Evolutionary conservation across 1,284 basidiomycete species (phyloP).

Genomic region (Papiliotrema terrestris): DNA sequence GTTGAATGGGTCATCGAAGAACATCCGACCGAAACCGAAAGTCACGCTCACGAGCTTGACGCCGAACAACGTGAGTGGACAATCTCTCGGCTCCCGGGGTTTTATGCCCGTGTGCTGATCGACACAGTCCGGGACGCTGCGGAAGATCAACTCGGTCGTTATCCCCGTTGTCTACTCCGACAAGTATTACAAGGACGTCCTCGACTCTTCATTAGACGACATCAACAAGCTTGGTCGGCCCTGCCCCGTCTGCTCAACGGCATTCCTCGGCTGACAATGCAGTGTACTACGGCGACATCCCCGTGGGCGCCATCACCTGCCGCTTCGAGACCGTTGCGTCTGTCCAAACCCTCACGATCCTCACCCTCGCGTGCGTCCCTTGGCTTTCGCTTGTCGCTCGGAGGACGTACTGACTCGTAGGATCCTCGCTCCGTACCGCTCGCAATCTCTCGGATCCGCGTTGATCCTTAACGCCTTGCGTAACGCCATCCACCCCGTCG

Average conservation of each 20-base stretch:
- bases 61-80: conserved; percentile 46
- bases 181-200: conserved; percentile 47
- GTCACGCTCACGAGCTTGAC: conserved; percentile 49
- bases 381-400: background rate
- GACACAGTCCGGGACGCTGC: conserved; percentile 46
- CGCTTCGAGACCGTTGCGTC: conserved; percentile 33
- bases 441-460: conserved; percentile 43
- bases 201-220: conserved; percentile 42
- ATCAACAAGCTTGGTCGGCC: conserved; percentile 48
- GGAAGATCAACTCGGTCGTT: conserved; percentile 46
- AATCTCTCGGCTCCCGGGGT: background rate
- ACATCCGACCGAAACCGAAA: conserved; percentile 41
- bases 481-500: conserved; percentile 36
- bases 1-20: conserved; percentile 22
- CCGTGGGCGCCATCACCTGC: conserved; percentile 45
- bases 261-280: background rate
- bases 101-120: background rate
- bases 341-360: conserved; percentile 38
- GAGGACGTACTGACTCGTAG: conserved; percentile 11
- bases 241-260: background rate
- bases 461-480: conserved; percentile 37
- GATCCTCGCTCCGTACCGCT: conserved; percentile 46
- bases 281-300: conserved; percentile 50
- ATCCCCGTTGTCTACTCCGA: conserved; percentile 48
- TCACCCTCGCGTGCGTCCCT: conserved; percentile 44